phyloP scores from a whole-genome alignment of 2,329 filamentous ascomycete species.

The Aspergillus tubingensis region DNA sequence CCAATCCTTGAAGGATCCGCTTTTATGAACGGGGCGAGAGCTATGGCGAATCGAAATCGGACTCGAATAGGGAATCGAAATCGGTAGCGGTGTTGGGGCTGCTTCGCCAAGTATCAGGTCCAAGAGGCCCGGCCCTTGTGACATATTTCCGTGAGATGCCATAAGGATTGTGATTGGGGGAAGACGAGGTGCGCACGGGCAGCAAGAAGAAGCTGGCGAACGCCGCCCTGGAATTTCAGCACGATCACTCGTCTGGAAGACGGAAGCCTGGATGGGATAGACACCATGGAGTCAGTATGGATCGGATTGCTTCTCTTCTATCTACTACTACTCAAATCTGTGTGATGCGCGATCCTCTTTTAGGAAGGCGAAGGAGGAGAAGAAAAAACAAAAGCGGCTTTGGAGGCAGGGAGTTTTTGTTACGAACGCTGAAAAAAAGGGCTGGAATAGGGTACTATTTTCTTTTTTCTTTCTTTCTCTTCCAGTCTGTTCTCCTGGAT shows the following conservation, averaged over 20 bases:
- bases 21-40: constrained; percentile 28
- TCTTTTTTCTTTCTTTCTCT: too few relatives aligned
- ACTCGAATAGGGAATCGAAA: constrained; percentile 20
- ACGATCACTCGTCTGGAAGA: constrained; percentile 20
- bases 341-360: constrained; percentile 18
- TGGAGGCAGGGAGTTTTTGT: constrained; percentile 1
- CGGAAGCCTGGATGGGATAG: constrained; percentile 17
- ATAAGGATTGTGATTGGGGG: constrained; percentile 24
- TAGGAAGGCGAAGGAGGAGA: constrained; percentile 6
- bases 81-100: constrained; percentile 19
- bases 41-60: constrained; percentile 32
- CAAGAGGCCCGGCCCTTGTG: constrained; percentile 31
- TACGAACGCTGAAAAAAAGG: constrained; percentile 3
- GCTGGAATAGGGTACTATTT: constrained; percentile 3
- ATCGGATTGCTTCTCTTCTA: neutral
- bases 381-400: constrained; percentile 3
- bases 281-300: constrained; percentile 16
- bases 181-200: constrained; percentile 24
- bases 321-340: constrained; percentile 17
- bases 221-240: constrained; percentile 19
- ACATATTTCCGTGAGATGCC: constrained; percentile 33
- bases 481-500: constrained; percentile 5
- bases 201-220: constrained; percentile 21
- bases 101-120: constrained; percentile 23
- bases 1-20: constrained; percentile 23